Evolutionary conservation across 2,329 filamentous ascomycete genomes (phyloP).

Genomic region (Ophiostoma novo-ulmi): DNA sequence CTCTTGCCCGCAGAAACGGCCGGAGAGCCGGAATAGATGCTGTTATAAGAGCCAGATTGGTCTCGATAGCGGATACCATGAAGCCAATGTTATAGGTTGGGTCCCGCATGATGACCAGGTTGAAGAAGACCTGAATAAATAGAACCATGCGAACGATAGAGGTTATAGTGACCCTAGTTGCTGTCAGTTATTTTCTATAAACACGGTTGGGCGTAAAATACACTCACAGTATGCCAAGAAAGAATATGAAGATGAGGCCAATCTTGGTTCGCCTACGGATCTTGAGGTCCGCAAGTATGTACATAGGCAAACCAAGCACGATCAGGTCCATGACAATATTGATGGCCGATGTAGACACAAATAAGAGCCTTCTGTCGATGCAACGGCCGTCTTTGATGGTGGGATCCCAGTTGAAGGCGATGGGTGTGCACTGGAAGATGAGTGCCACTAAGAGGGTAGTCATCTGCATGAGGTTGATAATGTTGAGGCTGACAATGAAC

Average conservation of each 20-base stretch:
- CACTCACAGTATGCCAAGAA: not conserved
- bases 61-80: not conserved
- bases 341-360: not conserved
- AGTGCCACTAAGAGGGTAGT: not conserved
- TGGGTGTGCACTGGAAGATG: not conserved
- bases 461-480: not conserved
- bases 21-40: not conserved
- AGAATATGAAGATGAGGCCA: not conserved
- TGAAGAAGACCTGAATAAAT: not conserved
- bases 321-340: not conserved
- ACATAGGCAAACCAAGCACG: not conserved
- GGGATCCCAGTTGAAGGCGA: not conserved
- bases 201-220: not conserved
- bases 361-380: not conserved
- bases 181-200: not conserved
- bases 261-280: not conserved
- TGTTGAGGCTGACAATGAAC: not conserved
- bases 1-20: not conserved
- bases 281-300: not conserved
- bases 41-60: not conserved
- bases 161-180: not conserved
- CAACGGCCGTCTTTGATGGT: not conserved
- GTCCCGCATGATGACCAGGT: not conserved
- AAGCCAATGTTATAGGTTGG: not conserved
- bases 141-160: not conserved